phyloP scores from a whole-genome alignment of 179 eudicot species.

The Heliamphora pulchella region DNA sequence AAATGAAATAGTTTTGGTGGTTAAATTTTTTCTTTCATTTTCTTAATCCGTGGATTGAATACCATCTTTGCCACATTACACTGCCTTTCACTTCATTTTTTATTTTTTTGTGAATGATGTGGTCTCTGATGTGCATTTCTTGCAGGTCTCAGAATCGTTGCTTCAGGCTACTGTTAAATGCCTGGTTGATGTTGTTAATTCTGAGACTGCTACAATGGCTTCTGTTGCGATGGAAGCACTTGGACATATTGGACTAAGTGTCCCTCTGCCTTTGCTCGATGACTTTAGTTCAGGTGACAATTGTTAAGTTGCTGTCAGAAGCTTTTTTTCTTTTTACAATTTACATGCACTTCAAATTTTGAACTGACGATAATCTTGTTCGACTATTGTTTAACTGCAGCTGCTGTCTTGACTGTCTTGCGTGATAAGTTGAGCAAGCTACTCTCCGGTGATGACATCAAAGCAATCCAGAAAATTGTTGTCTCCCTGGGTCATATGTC shows the following conservation, averaged over 20 bases:
- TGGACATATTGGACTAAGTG: conserved; percentile 79
- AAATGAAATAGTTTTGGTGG: neutral
- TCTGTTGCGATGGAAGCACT: conserved; percentile 86
- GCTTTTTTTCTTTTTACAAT: conserved; percentile 3
- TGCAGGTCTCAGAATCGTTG: conserved; percentile 52
- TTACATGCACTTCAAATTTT: conserved; percentile 1
- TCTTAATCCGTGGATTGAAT: neutral
- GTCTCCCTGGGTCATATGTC: conserved; percentile 83
- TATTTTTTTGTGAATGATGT: neutral
- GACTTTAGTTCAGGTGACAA: conserved; percentile 57
- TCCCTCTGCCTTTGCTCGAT: conserved; percentile 44
- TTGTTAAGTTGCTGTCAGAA: conserved; percentile 3
- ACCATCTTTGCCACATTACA: conserved; percentile 14
- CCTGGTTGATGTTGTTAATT: conserved; percentile 62
- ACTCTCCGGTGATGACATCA: conserved; percentile 70
- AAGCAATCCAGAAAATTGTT: conserved; percentile 71
- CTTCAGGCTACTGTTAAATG: conserved; percentile 51
- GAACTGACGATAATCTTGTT: conserved; percentile 1
- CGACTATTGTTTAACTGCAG: conserved; percentile 36
- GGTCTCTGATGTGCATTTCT: neutral
- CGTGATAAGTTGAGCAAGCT: conserved; percentile 67
- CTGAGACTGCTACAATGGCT: conserved; percentile 72
- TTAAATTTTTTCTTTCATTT: neutral
- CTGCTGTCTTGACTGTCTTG: conserved; percentile 44
- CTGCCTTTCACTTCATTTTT: neutral